A percentile compares a stretch with the other conserved stretches of the same genome.
Conservation (phyloP, 2,329 filamentous ascomycete species). For the Pestalotiopsis sp. region DNA sequence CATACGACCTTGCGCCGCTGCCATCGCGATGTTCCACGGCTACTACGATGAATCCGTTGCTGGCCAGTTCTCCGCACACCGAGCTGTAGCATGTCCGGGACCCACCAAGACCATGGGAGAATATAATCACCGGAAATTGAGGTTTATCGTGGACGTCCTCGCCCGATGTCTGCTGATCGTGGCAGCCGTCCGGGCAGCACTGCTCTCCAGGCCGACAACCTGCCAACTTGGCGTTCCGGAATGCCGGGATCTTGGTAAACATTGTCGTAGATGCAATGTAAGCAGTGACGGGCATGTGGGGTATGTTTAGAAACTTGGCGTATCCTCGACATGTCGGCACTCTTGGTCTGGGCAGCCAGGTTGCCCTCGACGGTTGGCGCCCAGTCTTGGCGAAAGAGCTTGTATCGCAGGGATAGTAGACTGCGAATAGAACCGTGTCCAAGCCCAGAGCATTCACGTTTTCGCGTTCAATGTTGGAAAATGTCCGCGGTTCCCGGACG, state of each 20-base stretch:
- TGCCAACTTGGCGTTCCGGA: conserved; percentile 61
- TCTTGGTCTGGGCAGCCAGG: conserved; percentile 65
- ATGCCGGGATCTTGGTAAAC: conserved; percentile 68
- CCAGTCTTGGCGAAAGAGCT: conserved; percentile 37
- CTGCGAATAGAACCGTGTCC: conserved; percentile 62
- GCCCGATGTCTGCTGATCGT: conserved; percentile 22
- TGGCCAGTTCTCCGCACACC: conserved; percentile 67
- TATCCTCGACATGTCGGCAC: conserved; percentile 61
- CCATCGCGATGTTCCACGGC: conserved; percentile 69
- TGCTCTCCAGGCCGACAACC: conserved; percentile 51
- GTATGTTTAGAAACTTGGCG: conserved; percentile 60
- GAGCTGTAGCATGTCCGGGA: conserved; percentile 65
- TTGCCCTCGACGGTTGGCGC: conserved; percentile 53
- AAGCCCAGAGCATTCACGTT: conserved; percentile 42
- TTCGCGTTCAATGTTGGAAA: conserved; percentile 43
- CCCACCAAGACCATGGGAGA: conserved; percentile 68
- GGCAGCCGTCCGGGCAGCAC: conserved; percentile 20
- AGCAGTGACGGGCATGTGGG: conserved; percentile 48
- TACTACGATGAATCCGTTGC: conserved; percentile 66
- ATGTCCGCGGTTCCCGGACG: conserved; percentile 40
- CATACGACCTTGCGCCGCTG: conserved; percentile 61
- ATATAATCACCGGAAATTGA: conserved; percentile 64
- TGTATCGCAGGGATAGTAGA: conserved; percentile 66
- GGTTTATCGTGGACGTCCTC: conserved; percentile 34
- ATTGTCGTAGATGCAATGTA: conserved; percentile 60